phyloP scores from a whole-genome alignment of 1,284 basidiomycete species.

The Sanghuangporus baumii region DNA sequence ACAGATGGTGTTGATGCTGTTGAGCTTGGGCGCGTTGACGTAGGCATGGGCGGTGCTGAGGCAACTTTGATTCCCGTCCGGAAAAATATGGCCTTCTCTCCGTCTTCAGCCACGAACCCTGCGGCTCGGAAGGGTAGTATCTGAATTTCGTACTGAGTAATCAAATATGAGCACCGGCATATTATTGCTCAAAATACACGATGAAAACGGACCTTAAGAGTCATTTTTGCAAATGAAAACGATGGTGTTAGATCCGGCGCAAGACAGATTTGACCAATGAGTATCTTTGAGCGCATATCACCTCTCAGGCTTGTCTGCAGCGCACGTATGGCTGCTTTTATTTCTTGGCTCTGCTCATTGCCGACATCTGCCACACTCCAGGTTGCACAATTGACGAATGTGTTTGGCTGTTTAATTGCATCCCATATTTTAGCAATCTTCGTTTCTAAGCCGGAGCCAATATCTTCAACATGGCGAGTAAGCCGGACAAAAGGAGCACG shows the following conservation, averaged over 20 bases:
- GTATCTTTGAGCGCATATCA: slow-evolving; percentile 6
- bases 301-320: not conserved
- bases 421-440: slow-evolving; percentile 6
- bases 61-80: slow-evolving; percentile 1
- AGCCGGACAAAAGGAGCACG: not conserved
- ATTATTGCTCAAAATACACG: not conserved
- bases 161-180: not conserved
- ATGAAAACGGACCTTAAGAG: slow-evolving; percentile 2
- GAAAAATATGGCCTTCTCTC: slow-evolving; percentile 5
- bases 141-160: slow-evolving; percentile 9
- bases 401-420: not conserved
- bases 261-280: slow-evolving; percentile 3
- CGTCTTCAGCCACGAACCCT: slow-evolving; percentile 7
- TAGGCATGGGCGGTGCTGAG: not conserved
- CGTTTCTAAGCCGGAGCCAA: not conserved
- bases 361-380: not conserved
- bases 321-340: not conserved
- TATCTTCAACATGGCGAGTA: not conserved
- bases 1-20: not conserved
- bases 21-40: not conserved
- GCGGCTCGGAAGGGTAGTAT: slow-evolving; percentile 4
- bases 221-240: slow-evolving; percentile 10
- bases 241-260: slow-evolving; percentile 5
- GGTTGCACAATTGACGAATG: not conserved
- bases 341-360: not conserved